Conservation (phyloP, 495 filamentous ascomycete species). For the Melanomma pulvis-pyrius region DNA sequence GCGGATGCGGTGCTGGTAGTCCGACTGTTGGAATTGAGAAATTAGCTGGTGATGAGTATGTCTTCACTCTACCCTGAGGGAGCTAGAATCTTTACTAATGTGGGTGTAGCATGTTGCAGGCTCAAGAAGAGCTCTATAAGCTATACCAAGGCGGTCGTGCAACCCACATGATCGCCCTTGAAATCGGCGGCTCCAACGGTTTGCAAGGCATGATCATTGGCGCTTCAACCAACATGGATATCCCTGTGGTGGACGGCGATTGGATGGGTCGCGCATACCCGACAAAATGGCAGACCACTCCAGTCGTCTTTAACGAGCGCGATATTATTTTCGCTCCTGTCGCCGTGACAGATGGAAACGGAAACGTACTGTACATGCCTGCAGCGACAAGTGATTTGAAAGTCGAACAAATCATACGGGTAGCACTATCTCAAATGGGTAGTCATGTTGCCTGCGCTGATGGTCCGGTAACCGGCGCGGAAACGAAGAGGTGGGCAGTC, state of each 20-base stretch:
- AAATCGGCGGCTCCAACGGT: slow-evolving; percentile 61
- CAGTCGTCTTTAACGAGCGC: slow-evolving; percentile 56
- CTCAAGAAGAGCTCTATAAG: slow-evolving; percentile 53
- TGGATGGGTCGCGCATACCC: slow-evolving; percentile 64
- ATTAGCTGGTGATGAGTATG: slow-evolving; percentile 52
- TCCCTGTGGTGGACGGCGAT: slow-evolving; percentile 58
- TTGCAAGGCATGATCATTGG: slow-evolving; percentile 58
- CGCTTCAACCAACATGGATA: slow-evolving; percentile 51
- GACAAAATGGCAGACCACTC: slow-evolving; percentile 60
- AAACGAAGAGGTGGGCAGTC: slow-evolving; percentile 55
- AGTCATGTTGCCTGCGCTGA: slow-evolving; percentile 52
- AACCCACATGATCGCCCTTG: slow-evolving; percentile 44
- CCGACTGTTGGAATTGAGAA: slow-evolving; percentile 58
- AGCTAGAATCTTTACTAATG: background rate
- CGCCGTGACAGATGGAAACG: slow-evolving; percentile 50
- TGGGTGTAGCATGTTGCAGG: slow-evolving; percentile 47
- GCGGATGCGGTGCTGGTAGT: slow-evolving; percentile 53
- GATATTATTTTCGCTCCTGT: slow-evolving; percentile 48
- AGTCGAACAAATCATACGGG: slow-evolving; percentile 40
- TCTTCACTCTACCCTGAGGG: background rate
- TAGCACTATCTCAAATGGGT: slow-evolving; percentile 39
- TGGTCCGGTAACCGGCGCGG: slow-evolving; percentile 52
- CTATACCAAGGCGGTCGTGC: slow-evolving; percentile 36
- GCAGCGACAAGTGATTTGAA: slow-evolving; percentile 42
- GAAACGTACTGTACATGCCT: slow-evolving; percentile 52